These are phyloP conservation scores for Mariannaea elegans DNA, from an alignment of 2,329 filamentous ascomycete species.

Conservation along the genomic window DNA sequence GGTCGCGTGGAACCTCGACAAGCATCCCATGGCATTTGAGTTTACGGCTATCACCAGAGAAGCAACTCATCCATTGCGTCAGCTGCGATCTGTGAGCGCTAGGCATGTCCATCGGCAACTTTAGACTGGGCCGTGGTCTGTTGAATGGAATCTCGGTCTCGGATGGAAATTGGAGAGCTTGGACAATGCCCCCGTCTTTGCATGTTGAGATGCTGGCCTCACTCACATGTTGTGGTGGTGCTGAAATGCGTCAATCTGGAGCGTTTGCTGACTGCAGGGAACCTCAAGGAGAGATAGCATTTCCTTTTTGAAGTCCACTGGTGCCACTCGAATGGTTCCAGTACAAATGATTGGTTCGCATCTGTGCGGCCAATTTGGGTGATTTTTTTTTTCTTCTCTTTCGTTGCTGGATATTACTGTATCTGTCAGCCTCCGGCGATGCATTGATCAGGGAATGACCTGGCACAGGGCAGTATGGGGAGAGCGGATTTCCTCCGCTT, in stretches of 20 bases:
- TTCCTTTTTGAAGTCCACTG: background rate
- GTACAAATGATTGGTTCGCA: conserved; percentile 33
- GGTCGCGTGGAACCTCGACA: conserved; percentile 24
- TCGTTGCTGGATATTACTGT: conserved; percentile 12
- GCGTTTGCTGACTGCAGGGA: conserved; percentile 15
- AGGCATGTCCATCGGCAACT: conserved; percentile 26
- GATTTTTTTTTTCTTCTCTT: conserved; percentile 23
- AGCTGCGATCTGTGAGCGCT: conserved; percentile 36
- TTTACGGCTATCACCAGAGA: conserved; percentile 36
- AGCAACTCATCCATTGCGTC: conserved; percentile 37
- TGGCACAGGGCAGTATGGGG: conserved; percentile 12
- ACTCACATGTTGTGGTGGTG: background rate
- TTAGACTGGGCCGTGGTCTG: conserved; percentile 20
- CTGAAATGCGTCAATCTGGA: conserved; percentile 1
- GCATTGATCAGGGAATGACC: conserved; percentile 35
- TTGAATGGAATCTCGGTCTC: conserved; percentile 21
- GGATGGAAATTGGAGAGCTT: conserved; percentile 34
- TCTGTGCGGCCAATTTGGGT: conserved; percentile 19
- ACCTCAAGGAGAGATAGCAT: conserved; percentile 10
- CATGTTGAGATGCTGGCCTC: conserved; percentile 12
- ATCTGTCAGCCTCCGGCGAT: conserved; percentile 21
- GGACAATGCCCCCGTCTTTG: background rate
- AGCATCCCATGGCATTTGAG: conserved; percentile 33
- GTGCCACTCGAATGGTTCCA: conserved; percentile 12
- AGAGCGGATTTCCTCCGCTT: conserved; percentile 21